Evolutionary conservation across 352 stramenopile genomes (phyloP).

Genomic region (Poterioochromonas sp.): DNA sequence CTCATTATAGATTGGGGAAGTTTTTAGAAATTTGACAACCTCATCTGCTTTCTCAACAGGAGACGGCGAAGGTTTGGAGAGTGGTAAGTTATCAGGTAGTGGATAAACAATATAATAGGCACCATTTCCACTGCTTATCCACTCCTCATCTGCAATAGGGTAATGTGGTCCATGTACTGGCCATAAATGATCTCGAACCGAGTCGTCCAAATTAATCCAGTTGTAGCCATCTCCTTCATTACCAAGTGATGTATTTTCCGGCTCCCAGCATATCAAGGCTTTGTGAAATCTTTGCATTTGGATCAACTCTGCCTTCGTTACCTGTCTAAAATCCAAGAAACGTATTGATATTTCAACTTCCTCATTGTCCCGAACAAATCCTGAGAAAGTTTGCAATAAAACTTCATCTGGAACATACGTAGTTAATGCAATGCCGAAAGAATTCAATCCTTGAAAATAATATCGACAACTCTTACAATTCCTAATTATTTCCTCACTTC

Average conservation of each 20-base stretch:
- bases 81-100: neutral
- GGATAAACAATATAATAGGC: neutral
- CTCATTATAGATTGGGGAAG: neutral
- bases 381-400: neutral
- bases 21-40: neutral
- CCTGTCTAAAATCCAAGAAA: neutral
- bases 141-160: neutral
- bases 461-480: neutral
- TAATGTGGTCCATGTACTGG: neutral
- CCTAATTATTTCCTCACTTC: neutral
- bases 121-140: neutral
- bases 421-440: neutral
- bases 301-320: neutral
- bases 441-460: neutral
- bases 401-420: neutral
- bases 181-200: neutral
- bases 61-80: too few species aligned
- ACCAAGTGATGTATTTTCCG: neutral
- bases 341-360: neutral
- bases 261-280: neutral
- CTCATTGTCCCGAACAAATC: neutral
- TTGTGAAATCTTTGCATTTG: constrained; percentile 9
- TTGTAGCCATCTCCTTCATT: neutral
- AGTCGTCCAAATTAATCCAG: neutral
- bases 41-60: too few species aligned